These are phyloP conservation scores for Erysimum cheiri DNA, from an alignment of 441 rosid genomes.

Conservation along the genomic window DNA sequence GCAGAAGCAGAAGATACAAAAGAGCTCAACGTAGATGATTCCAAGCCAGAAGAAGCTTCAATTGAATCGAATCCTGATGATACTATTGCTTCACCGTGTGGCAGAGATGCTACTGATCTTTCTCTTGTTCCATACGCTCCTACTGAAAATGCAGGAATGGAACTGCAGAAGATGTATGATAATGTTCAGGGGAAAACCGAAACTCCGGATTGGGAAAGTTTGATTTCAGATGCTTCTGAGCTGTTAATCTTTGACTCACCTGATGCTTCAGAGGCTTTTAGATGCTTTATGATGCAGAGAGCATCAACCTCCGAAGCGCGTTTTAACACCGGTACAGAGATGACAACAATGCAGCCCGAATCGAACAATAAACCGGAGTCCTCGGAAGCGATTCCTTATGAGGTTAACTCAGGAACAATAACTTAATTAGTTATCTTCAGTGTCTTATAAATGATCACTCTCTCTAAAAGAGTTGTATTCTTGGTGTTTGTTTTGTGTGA, in stretches of 20 bases:
- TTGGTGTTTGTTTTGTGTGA: conserved; percentile 33
- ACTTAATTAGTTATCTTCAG: background rate
- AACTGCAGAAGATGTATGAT: conserved; percentile 43
- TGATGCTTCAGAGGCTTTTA: conserved; percentile 63
- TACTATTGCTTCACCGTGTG: conserved; percentile 46
- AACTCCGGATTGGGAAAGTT: conserved; percentile 66
- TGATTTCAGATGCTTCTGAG: conserved; percentile 72
- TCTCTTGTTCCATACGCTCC: conserved; percentile 47
- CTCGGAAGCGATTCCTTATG: conserved; percentile 13
- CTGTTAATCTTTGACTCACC: conserved; percentile 72
- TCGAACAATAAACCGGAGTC: conserved; percentile 22
- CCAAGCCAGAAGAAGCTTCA: conserved; percentile 52
- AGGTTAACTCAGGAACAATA: conserved; percentile 18
- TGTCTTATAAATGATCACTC: background rate
- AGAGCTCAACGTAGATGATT: conserved; percentile 28
- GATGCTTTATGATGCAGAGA: conserved; percentile 60
- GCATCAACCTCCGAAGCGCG: conserved; percentile 48
- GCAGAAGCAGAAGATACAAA: conserved; percentile 47
- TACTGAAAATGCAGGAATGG: conserved; percentile 42
- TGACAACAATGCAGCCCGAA: conserved; percentile 19
- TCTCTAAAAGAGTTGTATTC: conserved; percentile 5
- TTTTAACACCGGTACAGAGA: conserved; percentile 22
- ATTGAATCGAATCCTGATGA: conserved; percentile 55
- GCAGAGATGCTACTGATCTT: conserved; percentile 40
- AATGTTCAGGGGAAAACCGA: conserved; percentile 47